These are phyloP conservation scores for Tolypocladium pustulatum DNA, from an alignment of 2,329 filamentous ascomycete species.

Conservation along the genomic window DNA sequence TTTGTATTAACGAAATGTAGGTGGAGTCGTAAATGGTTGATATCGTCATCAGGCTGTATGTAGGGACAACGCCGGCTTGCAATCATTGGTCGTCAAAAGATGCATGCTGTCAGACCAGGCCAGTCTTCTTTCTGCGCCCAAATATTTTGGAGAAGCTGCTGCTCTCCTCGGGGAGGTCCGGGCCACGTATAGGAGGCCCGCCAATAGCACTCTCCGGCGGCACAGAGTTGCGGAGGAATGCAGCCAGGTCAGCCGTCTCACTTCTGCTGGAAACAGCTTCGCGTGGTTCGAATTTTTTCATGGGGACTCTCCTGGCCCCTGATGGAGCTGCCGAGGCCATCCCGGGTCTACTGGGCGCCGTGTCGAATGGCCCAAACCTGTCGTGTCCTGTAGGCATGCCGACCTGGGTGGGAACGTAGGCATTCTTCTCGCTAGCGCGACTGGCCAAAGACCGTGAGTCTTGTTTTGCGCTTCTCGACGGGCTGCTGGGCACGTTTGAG, in stretches of 20 bases:
- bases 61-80: not conserved
- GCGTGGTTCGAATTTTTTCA: constrained; percentile 49
- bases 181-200: constrained; percentile 6
- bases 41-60: not conserved
- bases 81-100: not conserved
- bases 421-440: constrained; percentile 23
- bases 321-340: constrained; percentile 15
- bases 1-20: not conserved
- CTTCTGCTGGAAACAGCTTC: constrained; percentile 38
- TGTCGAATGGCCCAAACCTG: constrained; percentile 24
- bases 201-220: constrained; percentile 35
- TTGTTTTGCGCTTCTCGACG: constrained; percentile 13
- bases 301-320: constrained; percentile 33
- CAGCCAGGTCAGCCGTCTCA: constrained; percentile 58
- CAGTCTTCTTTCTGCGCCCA: constrained; percentile 37
- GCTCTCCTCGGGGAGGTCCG: constrained; percentile 24
- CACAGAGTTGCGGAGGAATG: constrained; percentile 60
- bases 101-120: constrained; percentile 13
- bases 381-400: constrained; percentile 35
- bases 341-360: constrained; percentile 8
- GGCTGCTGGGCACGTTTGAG: constrained; percentile 14
- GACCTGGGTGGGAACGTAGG: constrained; percentile 44
- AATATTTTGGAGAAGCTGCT: constrained; percentile 37
- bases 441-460: constrained; percentile 27
- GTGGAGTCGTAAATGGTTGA: not conserved